phyloP scores from a whole-genome alignment of 2,329 filamentous ascomycete species.

The Cordyceps cateniannulata region DNA sequence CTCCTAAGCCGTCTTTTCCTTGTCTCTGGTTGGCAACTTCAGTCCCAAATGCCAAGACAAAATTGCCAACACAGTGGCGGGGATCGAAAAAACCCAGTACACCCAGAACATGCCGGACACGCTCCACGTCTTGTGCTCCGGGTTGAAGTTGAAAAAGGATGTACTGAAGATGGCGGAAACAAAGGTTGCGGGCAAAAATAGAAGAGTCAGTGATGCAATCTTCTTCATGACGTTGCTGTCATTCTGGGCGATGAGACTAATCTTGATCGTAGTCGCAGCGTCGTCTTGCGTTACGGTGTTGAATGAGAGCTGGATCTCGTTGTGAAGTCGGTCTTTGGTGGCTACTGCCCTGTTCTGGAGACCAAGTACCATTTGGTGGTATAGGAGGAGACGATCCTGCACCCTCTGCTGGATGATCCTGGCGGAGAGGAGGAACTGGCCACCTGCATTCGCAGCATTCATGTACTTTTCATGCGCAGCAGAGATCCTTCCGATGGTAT shows the following conservation, averaged over 20 bases:
- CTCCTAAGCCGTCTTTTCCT: too few species aligned
- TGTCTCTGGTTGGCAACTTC: too few species aligned
- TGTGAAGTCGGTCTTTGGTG: conserved; percentile 39
- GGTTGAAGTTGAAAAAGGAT: conserved; percentile 33
- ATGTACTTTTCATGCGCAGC: conserved; percentile 21
- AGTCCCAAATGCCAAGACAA: neutral
- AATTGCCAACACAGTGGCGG: neutral
- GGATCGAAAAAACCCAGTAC: conserved; percentile 14
- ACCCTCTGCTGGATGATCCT: conserved; percentile 17
- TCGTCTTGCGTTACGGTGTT: conserved; percentile 38
- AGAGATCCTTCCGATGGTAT: conserved; percentile 27
- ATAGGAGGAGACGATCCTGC: conserved; percentile 26
- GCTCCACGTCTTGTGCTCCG: conserved; percentile 16
- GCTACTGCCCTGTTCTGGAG: conserved; percentile 30
- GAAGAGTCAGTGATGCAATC: conserved; percentile 40
- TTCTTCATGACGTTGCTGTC: conserved; percentile 48
- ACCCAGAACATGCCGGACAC: conserved; percentile 30
- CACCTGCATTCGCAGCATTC: neutral
- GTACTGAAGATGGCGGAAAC: conserved; percentile 42
- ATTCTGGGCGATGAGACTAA: conserved; percentile 31
- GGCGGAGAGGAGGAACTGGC: conserved; percentile 10
- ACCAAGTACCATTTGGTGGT: conserved; percentile 27
- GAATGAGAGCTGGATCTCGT: conserved; percentile 50
- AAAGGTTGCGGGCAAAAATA: conserved; percentile 46
- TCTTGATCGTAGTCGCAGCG: conserved; percentile 29